Evolutionary conservation across 2,329 filamentous ascomycete genomes (phyloP), one percentile per base, ranked within the genome.

Genomic region (Tolypocladium ophioglossoides): DNA sequence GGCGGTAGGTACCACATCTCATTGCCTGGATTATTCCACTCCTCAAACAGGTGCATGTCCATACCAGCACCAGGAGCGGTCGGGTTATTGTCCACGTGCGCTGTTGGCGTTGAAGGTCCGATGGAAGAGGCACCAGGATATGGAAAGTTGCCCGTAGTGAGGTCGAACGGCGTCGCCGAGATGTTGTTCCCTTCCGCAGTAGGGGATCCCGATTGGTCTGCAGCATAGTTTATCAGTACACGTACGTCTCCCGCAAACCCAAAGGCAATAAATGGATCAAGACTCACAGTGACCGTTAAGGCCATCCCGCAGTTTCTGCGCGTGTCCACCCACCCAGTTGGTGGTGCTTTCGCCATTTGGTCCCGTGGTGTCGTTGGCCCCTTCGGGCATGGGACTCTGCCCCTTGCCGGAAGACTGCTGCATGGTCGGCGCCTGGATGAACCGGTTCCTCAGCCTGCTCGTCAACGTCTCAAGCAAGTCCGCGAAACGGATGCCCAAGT

Each of bases 401-500:
- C 68, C 72, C 49, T 72, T 72, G 18, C 66, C 69, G 16, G 72
- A 72, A 24, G 65, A 62, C 51, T 72, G 69, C 50, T 69, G 69
- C 56, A 74, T 71, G 5, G 75, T 74, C 7, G 82, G 79, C 58
- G 72, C 85, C 70, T 77, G 87, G 66, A 83, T 90, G 62, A 94
- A 89, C 8, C 87, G 80, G 61, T 85, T 84, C 53, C 87, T 81
- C 58, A 92, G 77, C 27, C 87, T 79, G 56, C 85, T 84, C 0
- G 87, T 91, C 41, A 94, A 72, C 1, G 85, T 88, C 63, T 91
- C 85, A n/a, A 92, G 80, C 50, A 92, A 78, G 63, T 91, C 87
- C 20, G 89, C 87, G 62, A 94, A 94, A 9, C 88, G 82, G 56
- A 87, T 90, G n/a, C 86, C 88, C 5, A 94, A 78, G 66, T 94